Conservation (phyloP, 768 basidiomycete species). For the Botryobasidium botryosum region DNA sequence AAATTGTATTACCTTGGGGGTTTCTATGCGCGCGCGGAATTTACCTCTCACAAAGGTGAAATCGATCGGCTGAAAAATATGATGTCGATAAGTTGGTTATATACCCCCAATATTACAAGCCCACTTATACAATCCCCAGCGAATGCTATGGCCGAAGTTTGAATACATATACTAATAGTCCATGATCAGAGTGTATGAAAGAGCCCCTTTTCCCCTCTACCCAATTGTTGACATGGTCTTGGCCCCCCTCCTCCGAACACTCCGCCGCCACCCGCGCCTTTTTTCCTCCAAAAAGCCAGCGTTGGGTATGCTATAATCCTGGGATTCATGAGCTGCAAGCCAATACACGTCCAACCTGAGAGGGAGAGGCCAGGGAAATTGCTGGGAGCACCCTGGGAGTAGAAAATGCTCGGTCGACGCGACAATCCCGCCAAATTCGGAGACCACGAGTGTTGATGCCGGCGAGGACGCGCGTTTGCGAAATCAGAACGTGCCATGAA, state of each 20-base stretch:
- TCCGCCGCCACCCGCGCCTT: too few species aligned
- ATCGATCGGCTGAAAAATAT: too few species aligned
- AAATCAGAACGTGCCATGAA: constrained; percentile 6
- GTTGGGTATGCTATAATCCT: neutral
- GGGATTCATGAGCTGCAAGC: neutral
- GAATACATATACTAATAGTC: too few species aligned
- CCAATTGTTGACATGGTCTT: neutral
- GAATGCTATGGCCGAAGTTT: too few species aligned
- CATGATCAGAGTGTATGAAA: constrained; percentile 2
- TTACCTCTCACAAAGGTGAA: too few species aligned
- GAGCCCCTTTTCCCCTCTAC: constrained; percentile 6
- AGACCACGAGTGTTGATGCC: constrained; percentile 1
- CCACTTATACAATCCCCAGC: too few species aligned
- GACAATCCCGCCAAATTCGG: constrained; percentile 8
- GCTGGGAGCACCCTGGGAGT: constrained; percentile 4
- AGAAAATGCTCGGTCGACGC: constrained; percentile 8
- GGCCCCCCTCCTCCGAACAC: constrained; percentile 1
- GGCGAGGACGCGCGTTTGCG: constrained; percentile 6
- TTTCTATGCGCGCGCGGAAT: too few species aligned
- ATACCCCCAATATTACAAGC: too few species aligned
- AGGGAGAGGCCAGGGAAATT: constrained; percentile 5
- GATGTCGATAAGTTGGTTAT: too few species aligned
- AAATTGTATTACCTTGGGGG: too few species aligned
- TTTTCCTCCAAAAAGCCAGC: neutral
- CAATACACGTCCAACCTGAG: neutral